Evolutionary conservation across 2,329 filamentous ascomycete genomes (phyloP).

Genomic region (Dactylonectria estremocensis): DNA sequence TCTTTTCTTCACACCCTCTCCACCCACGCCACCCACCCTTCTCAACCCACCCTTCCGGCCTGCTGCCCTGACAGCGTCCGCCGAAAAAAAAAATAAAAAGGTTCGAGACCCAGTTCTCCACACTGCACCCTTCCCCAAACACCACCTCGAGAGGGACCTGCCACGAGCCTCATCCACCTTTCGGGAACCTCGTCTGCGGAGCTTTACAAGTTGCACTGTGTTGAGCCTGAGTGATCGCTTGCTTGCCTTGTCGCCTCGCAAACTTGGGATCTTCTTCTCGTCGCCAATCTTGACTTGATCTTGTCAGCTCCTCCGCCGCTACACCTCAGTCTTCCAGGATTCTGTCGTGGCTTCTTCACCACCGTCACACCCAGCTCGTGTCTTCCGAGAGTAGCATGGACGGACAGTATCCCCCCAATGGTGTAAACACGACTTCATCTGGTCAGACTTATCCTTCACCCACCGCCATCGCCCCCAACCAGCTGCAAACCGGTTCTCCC

Average conservation of each 20-base stretch:
- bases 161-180: constrained; percentile 59
- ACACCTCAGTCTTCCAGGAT: constrained; percentile 43
- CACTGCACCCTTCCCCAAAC: constrained; percentile 63
- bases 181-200: constrained; percentile 52
- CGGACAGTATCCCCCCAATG: constrained; percentile 69
- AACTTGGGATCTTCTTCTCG: constrained; percentile 36
- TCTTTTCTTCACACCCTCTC: constrained; percentile 39
- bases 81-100: constrained; percentile 60
- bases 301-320: constrained; percentile 38
- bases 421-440: constrained; percentile 68
- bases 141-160: constrained; percentile 59
- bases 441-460: constrained; percentile 66
- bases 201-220: constrained; percentile 45
- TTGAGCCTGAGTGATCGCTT: constrained; percentile 40
- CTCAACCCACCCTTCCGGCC: constrained; percentile 49
- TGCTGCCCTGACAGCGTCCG: constrained; percentile 49
- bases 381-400: constrained; percentile 65
- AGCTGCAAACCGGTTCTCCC: constrained; percentile 64
- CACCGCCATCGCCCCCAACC: constrained; percentile 67
- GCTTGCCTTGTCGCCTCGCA: constrained; percentile 38
- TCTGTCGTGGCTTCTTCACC: constrained; percentile 46
- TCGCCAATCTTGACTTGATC: constrained; percentile 48
- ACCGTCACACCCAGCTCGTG: constrained; percentile 49
- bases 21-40: constrained; percentile 41
- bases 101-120: constrained; percentile 63